Evolutionary conservation across 306 rosid genomes (phyloP), one percentile per base, ranked within the genome.

Genomic region (Amphicarpaea edgeworthii): DNA sequence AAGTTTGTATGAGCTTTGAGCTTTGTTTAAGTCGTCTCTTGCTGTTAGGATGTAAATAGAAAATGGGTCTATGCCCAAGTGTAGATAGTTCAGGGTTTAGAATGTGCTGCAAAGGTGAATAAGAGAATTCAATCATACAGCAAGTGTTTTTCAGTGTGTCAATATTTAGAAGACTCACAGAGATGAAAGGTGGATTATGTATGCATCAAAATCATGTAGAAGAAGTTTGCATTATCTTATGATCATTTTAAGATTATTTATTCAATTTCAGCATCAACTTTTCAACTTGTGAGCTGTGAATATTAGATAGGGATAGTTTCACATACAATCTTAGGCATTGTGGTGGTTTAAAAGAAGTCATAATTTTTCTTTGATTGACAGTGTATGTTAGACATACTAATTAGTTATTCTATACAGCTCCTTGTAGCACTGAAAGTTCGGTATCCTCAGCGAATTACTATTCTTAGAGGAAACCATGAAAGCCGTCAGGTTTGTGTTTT

Each of bases 401-500:
- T 73, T 83, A 42, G 77, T 79, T 77, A 32, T 60, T 84, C 63
- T 67, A 19, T 87, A 55, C 93, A 96, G 99, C 97, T 96, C 43
- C 88, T 96, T 40, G 99, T 96, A 81, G 97, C 97, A 73, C 78
- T 96, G 76, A 96, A 96, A 88, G 99, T 96, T 63, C 87, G 97
- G 43, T 90, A 89, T 88, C 91, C 88, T 80, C 99, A 96, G 74
- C 95, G 99, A 17, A 93, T 96, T 66, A 93, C 99, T 61, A 96
- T 96, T 87, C 99, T 96, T 81, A 88, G 99, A 77, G 99, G 99
- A 85, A 96, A 96, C 84, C 99, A 96, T 73, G 99, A 96, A 83
- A 96, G 99, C 72, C 98, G 99, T 58, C 98, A 96, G 98, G 99
- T 96, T 80, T 77, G 73, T 20, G 19, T 78, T 85, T 72, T 28